These are phyloP conservation scores for Podila verticillata DNA, from an alignment of 192 early-diverging fungal genomes.

Conservation along the genomic window DNA sequence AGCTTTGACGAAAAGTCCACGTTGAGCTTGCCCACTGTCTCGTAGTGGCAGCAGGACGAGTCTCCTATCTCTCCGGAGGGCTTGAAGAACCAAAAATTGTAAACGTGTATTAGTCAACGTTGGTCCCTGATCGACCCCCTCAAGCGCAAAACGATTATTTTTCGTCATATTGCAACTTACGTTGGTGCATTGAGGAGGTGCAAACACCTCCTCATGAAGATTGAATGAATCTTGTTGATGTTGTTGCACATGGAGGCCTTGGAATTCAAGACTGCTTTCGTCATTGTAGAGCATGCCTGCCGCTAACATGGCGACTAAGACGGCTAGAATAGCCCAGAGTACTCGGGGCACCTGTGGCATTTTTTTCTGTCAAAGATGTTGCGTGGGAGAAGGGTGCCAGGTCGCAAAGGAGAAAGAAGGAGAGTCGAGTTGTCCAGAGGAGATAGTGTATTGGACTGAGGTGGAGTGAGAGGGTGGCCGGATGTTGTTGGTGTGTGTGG, in stretches of 20 bases:
- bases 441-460: too few relatives aligned
- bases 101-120: not conserved
- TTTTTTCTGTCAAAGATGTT: not conserved
- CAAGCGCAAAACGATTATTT: not conserved
- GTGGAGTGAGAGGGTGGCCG: too few relatives aligned
- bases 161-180: constrained; percentile 8
- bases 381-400: not conserved
- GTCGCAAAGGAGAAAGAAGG: not conserved
- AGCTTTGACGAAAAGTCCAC: constrained; percentile 72
- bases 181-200: constrained; percentile 27
- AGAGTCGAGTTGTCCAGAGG: not conserved
- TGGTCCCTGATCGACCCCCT: not conserved
- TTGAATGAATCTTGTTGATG: not conserved
- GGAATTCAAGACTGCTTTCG: not conserved
- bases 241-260: not conserved
- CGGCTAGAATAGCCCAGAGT: constrained; percentile 26
- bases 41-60: constrained; percentile 74
- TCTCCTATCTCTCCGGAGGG: constrained; percentile 67
- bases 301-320: constrained; percentile 33
- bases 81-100: constrained; percentile 29
- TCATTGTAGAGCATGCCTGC: constrained; percentile 32
- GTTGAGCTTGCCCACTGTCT: constrained; percentile 82
- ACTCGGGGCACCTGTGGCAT: constrained; percentile 18
- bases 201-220: not conserved
- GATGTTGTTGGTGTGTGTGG: not conserved